A percentile compares a stretch with the other conserved stretches of the same genome.
Conservation (phyloP, 805 yeast species). For the Brettanomyces anomalus region DNA sequence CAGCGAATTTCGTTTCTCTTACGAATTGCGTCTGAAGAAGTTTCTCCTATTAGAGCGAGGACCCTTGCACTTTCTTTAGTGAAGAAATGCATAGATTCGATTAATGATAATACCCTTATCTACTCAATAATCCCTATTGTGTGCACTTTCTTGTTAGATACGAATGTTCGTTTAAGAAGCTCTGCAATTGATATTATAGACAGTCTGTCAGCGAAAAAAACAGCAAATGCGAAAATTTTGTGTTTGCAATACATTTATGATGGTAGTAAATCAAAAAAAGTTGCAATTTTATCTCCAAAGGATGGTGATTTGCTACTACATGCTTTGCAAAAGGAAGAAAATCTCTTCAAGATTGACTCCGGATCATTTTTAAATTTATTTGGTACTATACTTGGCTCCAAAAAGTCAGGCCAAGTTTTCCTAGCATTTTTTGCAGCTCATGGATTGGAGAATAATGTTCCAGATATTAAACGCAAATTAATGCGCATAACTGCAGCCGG, state of each 20-base stretch:
- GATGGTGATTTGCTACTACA: slow-evolving; percentile 45
- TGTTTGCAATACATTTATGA: slow-evolving; percentile 50
- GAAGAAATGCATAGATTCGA: slow-evolving; percentile 26
- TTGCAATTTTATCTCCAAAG: slow-evolving; percentile 54
- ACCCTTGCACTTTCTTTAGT: slow-evolving; percentile 37
- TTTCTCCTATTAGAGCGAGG: slow-evolving; percentile 51
- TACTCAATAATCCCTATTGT: slow-evolving; percentile 44
- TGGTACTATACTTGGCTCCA: slow-evolving; percentile 33
- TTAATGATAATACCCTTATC: slow-evolving; percentile 25
- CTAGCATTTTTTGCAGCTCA: slow-evolving; percentile 65
- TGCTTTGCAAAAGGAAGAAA: slow-evolving; percentile 27
- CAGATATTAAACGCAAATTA: slow-evolving; percentile 46
- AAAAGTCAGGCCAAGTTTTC: slow-evolving; percentile 45
- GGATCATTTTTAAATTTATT: slow-evolving; percentile 33
- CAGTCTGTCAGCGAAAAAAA: slow-evolving; percentile 28
- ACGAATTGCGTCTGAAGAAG: slow-evolving; percentile 45
- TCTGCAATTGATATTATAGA: slow-evolving; percentile 31
- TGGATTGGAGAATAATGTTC: slow-evolving; percentile 41
- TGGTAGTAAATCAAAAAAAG: slow-evolving; percentile 31
- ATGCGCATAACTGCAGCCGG: slow-evolving; percentile 36
- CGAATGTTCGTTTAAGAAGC: slow-evolving; percentile 41
- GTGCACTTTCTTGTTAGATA: slow-evolving; percentile 43
- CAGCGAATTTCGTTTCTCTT: slow-evolving; percentile 44
- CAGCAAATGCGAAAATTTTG: slow-evolving; percentile 27
- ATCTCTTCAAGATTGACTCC: slow-evolving; percentile 42